A percentile compares a stretch with the other conserved stretches of the same genome.
Conservation (phyloP, 148 eudicot species). For the Dianthus caryophyllus region DNA sequence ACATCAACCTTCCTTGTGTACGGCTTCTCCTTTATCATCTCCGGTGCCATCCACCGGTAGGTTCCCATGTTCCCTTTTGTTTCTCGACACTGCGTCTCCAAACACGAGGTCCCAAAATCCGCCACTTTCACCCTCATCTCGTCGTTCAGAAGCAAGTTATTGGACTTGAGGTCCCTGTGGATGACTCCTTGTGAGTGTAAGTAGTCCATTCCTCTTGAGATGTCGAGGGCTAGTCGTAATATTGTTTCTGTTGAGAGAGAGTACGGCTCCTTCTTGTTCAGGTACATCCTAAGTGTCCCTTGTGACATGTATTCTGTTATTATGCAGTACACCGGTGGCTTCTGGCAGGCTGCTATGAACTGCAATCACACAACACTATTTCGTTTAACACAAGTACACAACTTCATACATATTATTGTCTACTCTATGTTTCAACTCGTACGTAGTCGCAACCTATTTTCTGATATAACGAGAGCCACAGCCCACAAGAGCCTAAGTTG, state of each 20-base stretch:
- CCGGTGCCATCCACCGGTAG: conserved; percentile 98
- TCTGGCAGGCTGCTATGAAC: conserved; percentile 97
- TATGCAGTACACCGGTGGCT: conserved; percentile 97
- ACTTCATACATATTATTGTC: background rate
- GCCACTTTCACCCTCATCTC: conserved; percentile 98
- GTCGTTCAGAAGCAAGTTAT: conserved; percentile 81
- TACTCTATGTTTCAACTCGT: too few species aligned
- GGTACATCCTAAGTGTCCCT: conserved; percentile 94
- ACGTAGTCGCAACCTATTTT: too few species aligned
- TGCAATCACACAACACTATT: conserved; percentile 25
- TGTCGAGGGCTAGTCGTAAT: conserved; percentile 85
- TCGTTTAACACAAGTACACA: background rate
- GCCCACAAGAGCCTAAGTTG: too few species aligned
- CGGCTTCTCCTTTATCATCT: conserved; percentile 91
- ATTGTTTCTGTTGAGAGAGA: conserved; percentile 86
- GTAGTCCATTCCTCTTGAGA: conserved; percentile 94
- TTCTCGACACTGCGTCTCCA: conserved; percentile 82
- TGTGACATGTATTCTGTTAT: conserved; percentile 99
- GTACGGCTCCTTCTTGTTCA: conserved; percentile 95
- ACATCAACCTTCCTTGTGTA: conserved; percentile 89
- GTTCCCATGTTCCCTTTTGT: conserved; percentile 94
- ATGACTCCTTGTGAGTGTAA: conserved; percentile 97
- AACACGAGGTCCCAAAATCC: conserved; percentile 92
- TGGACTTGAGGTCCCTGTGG: conserved; percentile 89
- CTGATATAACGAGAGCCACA: too few species aligned